phyloP scores from a whole-genome alignment of 2,329 filamentous ascomycete species.

The Mollisiaceae sp. region DNA sequence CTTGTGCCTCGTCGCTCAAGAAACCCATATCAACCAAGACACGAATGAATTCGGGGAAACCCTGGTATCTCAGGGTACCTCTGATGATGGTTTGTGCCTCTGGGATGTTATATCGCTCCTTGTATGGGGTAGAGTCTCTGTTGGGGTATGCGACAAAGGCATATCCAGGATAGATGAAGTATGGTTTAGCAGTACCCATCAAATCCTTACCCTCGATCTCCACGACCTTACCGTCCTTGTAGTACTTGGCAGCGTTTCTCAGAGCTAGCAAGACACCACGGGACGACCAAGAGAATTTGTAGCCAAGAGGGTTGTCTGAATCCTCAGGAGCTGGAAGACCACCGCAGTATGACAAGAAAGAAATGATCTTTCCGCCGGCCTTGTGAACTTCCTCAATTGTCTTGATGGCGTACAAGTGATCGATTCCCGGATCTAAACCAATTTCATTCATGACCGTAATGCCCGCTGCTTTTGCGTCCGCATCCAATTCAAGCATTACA shows the following conservation, averaged over 20 bases:
- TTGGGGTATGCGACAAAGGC: conserved; percentile 93
- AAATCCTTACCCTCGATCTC: conserved; percentile 70
- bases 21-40: conserved; percentile 89
- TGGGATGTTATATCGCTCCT: conserved; percentile 87
- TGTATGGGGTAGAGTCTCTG: conserved; percentile 86
- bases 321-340: conserved; percentile 74
- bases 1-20: conserved; percentile 72
- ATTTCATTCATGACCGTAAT: conserved; percentile 99
- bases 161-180: conserved; percentile 87
- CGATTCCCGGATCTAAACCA: conserved; percentile 75
- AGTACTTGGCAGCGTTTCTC: conserved; percentile 83
- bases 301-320: conserved; percentile 88
- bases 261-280: conserved; percentile 88
- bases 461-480: conserved; percentile 82
- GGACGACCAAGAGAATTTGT: conserved; percentile 74
- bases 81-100: conserved; percentile 88
- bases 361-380: conserved; percentile 81
- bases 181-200: conserved; percentile 88
- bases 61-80: conserved; percentile 83
- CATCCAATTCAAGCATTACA: conserved; percentile 88
- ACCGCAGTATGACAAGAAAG: conserved; percentile 85
- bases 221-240: conserved; percentile 77
- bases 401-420: conserved; percentile 79
- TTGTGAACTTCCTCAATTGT: conserved; percentile 88
- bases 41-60: conserved; percentile 90